A percentile compares a stretch with the other conserved stretches of the same genome.
Conservation (phyloP, 2,329 filamentous ascomycete genomes). For the Pseudogymnoascus sp. region DNA sequence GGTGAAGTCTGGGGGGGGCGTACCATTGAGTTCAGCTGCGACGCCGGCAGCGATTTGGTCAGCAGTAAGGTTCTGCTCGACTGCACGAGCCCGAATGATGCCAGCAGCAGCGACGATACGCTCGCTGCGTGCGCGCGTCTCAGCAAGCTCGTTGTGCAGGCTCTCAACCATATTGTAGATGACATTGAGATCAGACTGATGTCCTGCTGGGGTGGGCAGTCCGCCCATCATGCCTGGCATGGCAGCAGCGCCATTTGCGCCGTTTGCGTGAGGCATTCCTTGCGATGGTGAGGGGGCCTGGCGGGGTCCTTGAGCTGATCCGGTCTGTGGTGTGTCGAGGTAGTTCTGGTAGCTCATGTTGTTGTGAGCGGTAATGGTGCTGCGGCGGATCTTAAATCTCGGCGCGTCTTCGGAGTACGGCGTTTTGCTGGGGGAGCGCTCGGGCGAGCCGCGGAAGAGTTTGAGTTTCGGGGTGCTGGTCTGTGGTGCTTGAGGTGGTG, state of each 20-base stretch:
- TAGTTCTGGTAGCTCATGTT: constrained; percentile 22
- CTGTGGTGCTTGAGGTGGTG: not conserved
- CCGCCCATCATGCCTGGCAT: constrained; percentile 34
- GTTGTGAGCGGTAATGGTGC: not conserved
- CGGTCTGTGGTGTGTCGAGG: constrained; percentile 19
- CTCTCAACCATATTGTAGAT: constrained; percentile 62
- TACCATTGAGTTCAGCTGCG: constrained; percentile 50
- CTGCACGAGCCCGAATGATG: constrained; percentile 49
- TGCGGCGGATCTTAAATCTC: not conserved
- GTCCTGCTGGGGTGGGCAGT: constrained; percentile 54
- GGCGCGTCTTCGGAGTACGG: not conserved
- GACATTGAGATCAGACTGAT: constrained; percentile 60
- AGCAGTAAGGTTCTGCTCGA: constrained; percentile 44
- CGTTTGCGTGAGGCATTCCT: constrained; percentile 25
- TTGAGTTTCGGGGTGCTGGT: not conserved
- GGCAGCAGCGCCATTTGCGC: constrained; percentile 24
- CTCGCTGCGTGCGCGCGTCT: constrained; percentile 53
- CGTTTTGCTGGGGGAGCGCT: not conserved
- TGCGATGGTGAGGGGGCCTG: constrained; percentile 28
- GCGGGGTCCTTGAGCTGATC: constrained; percentile 15
- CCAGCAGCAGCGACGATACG: constrained; percentile 57
- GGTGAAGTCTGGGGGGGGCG: constrained; percentile 13
- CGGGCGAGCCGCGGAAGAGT: not conserved
- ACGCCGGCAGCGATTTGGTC: constrained; percentile 50
- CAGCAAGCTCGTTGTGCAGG: constrained; percentile 53